Conservation (phyloP, 495 filamentous ascomycete genomes). For the Hypomontagnella submonticulosa region DNA sequence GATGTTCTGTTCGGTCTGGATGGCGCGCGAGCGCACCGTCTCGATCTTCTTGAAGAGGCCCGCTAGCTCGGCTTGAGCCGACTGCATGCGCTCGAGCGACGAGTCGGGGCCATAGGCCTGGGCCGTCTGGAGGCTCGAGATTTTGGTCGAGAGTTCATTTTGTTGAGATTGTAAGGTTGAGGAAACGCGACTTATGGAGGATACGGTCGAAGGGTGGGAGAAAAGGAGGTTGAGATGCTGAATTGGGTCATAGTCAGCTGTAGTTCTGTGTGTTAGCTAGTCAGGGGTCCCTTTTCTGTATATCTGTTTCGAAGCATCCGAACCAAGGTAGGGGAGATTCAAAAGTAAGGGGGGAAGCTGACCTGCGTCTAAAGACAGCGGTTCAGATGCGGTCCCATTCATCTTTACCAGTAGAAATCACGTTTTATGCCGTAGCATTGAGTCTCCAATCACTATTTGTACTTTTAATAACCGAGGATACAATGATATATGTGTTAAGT, state of each 20-base stretch:
- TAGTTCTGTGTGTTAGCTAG: constrained; percentile 47
- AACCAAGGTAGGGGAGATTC: neutral
- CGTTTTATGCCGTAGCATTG: constrained; percentile 25
- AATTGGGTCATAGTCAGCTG: constrained; percentile 94
- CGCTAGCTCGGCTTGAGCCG: constrained; percentile 87
- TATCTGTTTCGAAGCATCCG: constrained; percentile 9
- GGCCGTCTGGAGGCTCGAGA: constrained; percentile 76
- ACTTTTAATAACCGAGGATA: no score
- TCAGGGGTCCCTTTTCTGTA: constrained; percentile 25
- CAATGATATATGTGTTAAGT: no score
- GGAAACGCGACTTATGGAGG: constrained; percentile 77
- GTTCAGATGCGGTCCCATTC: constrained; percentile 56
- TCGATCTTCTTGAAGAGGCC: constrained; percentile 96
- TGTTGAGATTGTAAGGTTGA: constrained; percentile 78
- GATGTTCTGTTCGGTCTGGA: constrained; percentile 93
- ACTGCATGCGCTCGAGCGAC: constrained; percentile 87
- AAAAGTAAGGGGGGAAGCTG: constrained; percentile 10
- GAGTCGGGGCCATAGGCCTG: constrained; percentile 89
- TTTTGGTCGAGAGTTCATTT: constrained; percentile 85
- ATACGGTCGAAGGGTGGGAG: constrained; percentile 87
- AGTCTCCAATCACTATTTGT: neutral
- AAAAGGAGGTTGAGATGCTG: constrained; percentile 94
- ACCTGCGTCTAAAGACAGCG: constrained; percentile 64
- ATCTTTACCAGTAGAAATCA: constrained; percentile 44
- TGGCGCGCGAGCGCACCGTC: constrained; percentile 86